Percentiles rank a stretch among this genome's conserved stretches.
phyloP scores from a whole-genome alignment of 2,329 filamentous ascomycete genomes.

The Neonectria faginata region DNA sequence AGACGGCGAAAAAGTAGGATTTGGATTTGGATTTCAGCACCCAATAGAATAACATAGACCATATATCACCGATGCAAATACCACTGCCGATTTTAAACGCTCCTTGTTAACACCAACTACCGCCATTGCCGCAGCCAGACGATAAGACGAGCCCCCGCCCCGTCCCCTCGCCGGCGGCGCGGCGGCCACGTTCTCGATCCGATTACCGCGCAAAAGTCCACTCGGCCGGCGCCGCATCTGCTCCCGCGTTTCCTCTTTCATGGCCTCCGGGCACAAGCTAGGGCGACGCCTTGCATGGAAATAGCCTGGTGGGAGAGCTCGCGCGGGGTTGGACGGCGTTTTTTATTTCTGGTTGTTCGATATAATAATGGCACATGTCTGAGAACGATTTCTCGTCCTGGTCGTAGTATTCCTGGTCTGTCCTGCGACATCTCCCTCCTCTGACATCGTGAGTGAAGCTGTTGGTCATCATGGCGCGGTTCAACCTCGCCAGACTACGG shows the following conservation, averaged over 20 bases:
- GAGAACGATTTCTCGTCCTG: background rate
- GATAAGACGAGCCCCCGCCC: constrained; percentile 3
- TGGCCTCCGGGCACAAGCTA: background rate
- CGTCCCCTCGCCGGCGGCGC: constrained; percentile 12
- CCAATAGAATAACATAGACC: background rate
- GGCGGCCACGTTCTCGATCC: constrained; percentile 12
- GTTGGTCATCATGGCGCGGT: constrained; percentile 33
- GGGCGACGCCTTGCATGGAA: constrained; percentile 5
- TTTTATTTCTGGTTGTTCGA: background rate
- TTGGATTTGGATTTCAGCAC: background rate
- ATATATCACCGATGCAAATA: background rate
- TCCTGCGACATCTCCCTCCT: background rate
- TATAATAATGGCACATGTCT: background rate
- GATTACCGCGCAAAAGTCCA: constrained; percentile 13
- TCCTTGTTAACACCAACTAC: background rate
- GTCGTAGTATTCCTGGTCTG: too few species aligned
- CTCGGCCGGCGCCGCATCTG: constrained; percentile 1
- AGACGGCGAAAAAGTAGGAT: background rate
- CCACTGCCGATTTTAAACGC: background rate
- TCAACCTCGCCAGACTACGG: constrained; percentile 33
- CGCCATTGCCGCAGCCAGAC: background rate
- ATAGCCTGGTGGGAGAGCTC: background rate
- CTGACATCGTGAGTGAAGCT: background rate
- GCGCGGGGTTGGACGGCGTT: background rate
- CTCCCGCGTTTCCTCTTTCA: constrained; percentile 11